Percentiles rank a stretch among this genome's conserved stretches.
These are phyloP conservation scores for Glycyrrhiza uralensis DNA, from an alignment of 306 rosid species.

Conservation along the genomic window DNA sequence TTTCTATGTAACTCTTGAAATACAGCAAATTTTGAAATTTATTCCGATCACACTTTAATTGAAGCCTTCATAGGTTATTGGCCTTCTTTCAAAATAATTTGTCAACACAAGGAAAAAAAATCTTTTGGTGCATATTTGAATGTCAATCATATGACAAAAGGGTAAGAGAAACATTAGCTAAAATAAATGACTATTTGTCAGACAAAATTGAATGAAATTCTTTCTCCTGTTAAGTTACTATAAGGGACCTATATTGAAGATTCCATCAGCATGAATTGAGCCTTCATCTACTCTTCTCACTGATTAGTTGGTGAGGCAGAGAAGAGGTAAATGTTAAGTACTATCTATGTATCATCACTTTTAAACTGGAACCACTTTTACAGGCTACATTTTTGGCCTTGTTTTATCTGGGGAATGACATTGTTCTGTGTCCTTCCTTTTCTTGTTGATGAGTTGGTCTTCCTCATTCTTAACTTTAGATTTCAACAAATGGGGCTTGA, in stretches of 20 bases:
- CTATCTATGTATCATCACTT: conserved; percentile 10
- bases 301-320: conserved; percentile 10
- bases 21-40: too few species aligned
- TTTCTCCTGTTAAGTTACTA: conserved; percentile 23
- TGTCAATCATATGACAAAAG: background rate
- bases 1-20: too few species aligned
- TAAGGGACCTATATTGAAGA: background rate
- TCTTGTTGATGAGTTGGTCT: conserved; percentile 15
- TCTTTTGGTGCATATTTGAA: background rate
- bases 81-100: background rate
- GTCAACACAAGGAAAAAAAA: background rate
- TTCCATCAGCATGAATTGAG: background rate
- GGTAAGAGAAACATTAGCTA: background rate
- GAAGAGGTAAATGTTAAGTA: conserved; percentile 7
- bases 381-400: conserved; percentile 34
- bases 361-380: background rate
- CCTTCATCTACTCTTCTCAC: background rate
- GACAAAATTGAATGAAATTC: conserved; percentile 34
- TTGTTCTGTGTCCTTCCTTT: conserved; percentile 36
- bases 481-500: conserved; percentile 67
- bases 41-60: too few species aligned
- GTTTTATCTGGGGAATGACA: conserved; percentile 32
- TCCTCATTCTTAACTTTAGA: conserved; percentile 44
- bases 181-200: background rate
- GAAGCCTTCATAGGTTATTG: background rate